Percentiles rank a stretch among this genome's conserved stretches.
Conservation (phyloP, 139 green algal genomes). For the Micromonas commoda region DNA sequence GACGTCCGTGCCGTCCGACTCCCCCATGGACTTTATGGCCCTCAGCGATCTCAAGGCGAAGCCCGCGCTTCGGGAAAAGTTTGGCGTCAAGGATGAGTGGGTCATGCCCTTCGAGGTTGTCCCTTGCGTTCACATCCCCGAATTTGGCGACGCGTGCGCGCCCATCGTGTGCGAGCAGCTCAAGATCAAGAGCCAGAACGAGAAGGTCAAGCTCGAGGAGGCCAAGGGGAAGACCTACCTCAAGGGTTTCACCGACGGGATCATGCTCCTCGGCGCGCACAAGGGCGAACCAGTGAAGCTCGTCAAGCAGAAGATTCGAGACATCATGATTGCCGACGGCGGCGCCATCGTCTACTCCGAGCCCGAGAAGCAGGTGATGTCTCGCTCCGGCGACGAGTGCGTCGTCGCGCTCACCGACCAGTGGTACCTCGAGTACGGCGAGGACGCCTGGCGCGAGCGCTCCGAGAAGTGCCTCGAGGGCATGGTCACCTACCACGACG, state of each 20-base stretch:
- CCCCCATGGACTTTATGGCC: slow-evolving; percentile 90
- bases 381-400: slow-evolving; percentile 85
- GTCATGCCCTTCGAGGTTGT: slow-evolving; percentile 92
- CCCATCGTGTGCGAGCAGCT: slow-evolving; percentile 76
- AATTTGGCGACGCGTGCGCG: slow-evolving; percentile 74
- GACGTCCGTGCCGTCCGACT: slow-evolving; percentile 89
- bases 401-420: slow-evolving; percentile 98
- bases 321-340: slow-evolving; percentile 70
- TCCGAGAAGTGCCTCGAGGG: slow-evolving; percentile 51
- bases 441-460: slow-evolving; percentile 66
- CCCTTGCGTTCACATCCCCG: slow-evolving; percentile 95
- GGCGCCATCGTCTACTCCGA: slow-evolving; percentile 81
- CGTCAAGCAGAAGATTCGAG: slow-evolving; percentile 79
- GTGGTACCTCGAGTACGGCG: slow-evolving; percentile 91
- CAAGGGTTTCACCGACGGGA: slow-evolving; percentile 94
- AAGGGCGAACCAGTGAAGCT: slow-evolving; percentile 79
- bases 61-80: slow-evolving; percentile 85
- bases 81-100: slow-evolving; percentile 84
- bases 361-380: slow-evolving; percentile 68
- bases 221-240: slow-evolving; percentile 93
- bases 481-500: slow-evolving; percentile 60
- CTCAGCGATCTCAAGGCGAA: slow-evolving; percentile 92
- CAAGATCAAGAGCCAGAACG: slow-evolving; percentile 89
- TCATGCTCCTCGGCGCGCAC: slow-evolving; percentile 80
- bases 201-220: slow-evolving; percentile 89